phyloP scores from a whole-genome alignment of 129 eudicot species.

The Deinandra increscens region DNA sequence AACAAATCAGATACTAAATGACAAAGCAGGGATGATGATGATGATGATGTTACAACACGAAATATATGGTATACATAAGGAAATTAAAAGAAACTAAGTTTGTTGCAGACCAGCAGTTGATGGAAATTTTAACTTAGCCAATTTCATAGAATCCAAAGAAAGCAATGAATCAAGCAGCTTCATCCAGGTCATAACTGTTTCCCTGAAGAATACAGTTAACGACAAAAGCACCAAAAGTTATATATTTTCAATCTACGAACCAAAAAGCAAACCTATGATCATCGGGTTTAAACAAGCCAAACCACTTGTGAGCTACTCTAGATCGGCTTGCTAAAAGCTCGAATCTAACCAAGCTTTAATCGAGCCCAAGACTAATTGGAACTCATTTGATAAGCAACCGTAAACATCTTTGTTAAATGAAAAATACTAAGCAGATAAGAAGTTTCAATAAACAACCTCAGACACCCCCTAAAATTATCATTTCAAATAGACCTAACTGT shows the following conservation, averaged over 20 bases:
- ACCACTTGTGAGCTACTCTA: too few relatives aligned
- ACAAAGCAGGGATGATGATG: constrained; percentile 16
- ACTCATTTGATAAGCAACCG: too few relatives aligned
- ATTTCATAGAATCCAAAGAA: constrained; percentile 54
- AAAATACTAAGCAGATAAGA: neutral
- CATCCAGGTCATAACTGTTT: constrained; percentile 39
- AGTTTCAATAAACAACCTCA: neutral
- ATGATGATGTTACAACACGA: constrained; percentile 31
- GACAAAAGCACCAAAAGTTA: constrained; percentile 41
- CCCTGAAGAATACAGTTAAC: constrained; percentile 58
- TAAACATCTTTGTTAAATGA: too few relatives aligned
- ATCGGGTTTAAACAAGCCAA: neutral
- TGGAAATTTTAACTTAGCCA: constrained; percentile 37
- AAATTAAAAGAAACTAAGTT: constrained; percentile 11
- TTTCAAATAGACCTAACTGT: neutral
- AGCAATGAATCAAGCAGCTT: constrained; percentile 54
- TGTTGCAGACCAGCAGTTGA: constrained; percentile 30
- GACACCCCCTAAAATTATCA: neutral
- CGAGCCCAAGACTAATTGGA: too few relatives aligned
- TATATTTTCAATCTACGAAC: constrained; percentile 29
- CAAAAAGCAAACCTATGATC: too few relatives aligned
- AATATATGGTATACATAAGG: constrained; percentile 15
- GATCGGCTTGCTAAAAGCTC: too few relatives aligned
- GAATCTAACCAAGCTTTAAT: too few relatives aligned
- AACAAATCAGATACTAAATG: constrained; percentile 21